Base-by-base conservation (phyloP, 768 basidiomycete genomes). In the Leccinum longicurvipes region DNA sequence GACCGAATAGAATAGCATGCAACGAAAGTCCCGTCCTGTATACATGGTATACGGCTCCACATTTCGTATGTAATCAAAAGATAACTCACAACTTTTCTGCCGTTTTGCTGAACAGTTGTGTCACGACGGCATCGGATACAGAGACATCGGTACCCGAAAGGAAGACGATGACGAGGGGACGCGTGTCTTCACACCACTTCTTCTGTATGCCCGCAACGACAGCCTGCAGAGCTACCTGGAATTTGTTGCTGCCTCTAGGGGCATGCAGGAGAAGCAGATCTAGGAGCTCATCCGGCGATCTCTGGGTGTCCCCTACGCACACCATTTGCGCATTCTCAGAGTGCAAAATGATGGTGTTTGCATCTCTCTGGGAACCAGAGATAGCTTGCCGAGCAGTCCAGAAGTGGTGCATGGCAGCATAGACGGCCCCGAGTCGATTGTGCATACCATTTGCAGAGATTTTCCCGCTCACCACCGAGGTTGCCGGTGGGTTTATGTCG, bases 371-470 rank as follows among this genome's bases (percentile, higher is more conserved):
- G 8, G n/a, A 29, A 47, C 47, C 47, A 1, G 47, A 47, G 47
- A 47, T 73, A 14, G 73, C 67, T 27, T 75, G 72, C 3, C 84
- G 76, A 3, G 85, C 76, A 1, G 67, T 60, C 82, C 81, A 86
- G 61, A 85, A 85, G 17, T 65, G 69, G 55, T 82, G 66, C 6
- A 85, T 58, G 1, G 83, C 74, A 4, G 80, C 76, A 29, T 78
- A 79, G 3, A 83, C 84, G 0, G 83, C 82, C 1, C 84, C 84
- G 10, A 83, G 72, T n/a, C 84, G 70, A 62, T 86, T 79, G 50
- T 80, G 67, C 50, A 42, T 21, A 29, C 51, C 51, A 24, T 32
- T 7, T 5, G 2, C 19, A 14, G 14, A 19, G n/a, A 51, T 44
- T 44, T 59, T 60, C 10, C 51, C 44, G 0, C 66, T 68, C 1